phyloP scores from a whole-genome alignment of 106 monocot species.

The Allium fistulosum region DNA sequence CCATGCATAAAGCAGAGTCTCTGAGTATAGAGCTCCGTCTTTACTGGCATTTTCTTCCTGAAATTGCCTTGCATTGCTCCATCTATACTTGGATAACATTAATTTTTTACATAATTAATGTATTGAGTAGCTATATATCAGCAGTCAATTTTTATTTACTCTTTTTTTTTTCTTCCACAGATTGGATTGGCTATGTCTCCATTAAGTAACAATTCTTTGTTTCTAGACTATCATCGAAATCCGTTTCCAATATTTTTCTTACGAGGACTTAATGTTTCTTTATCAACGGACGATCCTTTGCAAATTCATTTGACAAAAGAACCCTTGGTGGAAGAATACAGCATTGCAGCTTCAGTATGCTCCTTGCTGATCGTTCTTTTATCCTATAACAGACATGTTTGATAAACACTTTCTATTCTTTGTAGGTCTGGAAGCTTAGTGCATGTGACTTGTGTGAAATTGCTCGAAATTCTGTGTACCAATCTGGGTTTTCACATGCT shows the following conservation, averaged over 20 bases:
- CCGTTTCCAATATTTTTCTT: constrained; percentile 86
- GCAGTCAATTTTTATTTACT: neutral
- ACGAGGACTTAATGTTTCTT: constrained; percentile 92
- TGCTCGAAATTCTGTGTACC: constrained; percentile 90
- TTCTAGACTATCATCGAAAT: constrained; percentile 94
- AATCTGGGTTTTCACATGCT: constrained; percentile 95
- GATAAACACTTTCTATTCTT: constrained; percentile 5
- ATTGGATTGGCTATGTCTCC: constrained; percentile 99
- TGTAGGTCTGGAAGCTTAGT: constrained; percentile 94
- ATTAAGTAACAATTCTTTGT: constrained; percentile 91
- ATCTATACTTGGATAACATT: neutral
- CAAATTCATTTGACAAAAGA: constrained; percentile 98
- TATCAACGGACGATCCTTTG: constrained; percentile 94
- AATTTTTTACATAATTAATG: neutral
- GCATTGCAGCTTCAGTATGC: constrained; percentile 92
- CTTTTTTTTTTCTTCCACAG: constrained; percentile 24
- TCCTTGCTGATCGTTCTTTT: constrained; percentile 1
- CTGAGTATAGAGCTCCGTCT: no score
- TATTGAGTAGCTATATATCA: neutral
- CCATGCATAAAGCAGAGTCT: neutral
- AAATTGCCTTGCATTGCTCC: no score
- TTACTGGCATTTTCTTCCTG: no score
- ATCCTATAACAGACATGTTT: neutral
- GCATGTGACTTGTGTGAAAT: constrained; percentile 96
- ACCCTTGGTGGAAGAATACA: constrained; percentile 97